These are phyloP conservation scores for Neopestalotiopsis sp. DNA, from an alignment of 2,329 filamentous ascomycete genomes.

Conservation along the genomic window DNA sequence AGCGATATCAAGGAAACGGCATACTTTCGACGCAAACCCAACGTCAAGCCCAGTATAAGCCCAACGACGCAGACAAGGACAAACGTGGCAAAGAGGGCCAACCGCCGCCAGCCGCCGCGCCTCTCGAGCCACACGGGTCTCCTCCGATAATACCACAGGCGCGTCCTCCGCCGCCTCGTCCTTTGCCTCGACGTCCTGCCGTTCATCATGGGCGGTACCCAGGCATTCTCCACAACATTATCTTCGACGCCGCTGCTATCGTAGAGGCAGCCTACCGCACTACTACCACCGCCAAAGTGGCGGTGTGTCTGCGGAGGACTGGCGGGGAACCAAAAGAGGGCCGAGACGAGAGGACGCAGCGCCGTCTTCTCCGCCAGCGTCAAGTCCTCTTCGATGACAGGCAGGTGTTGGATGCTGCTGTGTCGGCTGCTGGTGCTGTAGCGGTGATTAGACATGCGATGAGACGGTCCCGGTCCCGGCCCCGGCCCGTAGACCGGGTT, in stretches of 20 bases:
- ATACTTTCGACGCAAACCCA: conserved; percentile 44
- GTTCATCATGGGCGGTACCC: conserved; percentile 18
- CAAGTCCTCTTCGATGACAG: background rate
- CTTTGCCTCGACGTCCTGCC: background rate
- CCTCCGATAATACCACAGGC: background rate
- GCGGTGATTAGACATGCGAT: background rate
- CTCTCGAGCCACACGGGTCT: conserved; percentile 24
- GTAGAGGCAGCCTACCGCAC: background rate
- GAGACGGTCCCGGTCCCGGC: background rate
- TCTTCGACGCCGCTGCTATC: background rate
- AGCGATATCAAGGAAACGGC: conserved; percentile 15
- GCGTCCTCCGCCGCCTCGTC: background rate
- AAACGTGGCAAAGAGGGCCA: conserved; percentile 35
- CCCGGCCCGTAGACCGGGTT: background rate
- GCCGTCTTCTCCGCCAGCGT: background rate
- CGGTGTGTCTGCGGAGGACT: background rate
- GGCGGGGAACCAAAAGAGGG: background rate
- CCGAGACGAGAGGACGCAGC: background rate
- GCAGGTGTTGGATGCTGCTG: background rate
- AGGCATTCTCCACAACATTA: conserved; percentile 15
- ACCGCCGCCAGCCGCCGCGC: conserved; percentile 39
- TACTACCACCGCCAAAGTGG: conserved; percentile 3
- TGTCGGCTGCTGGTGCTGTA: background rate
- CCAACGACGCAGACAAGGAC: conserved; percentile 39
- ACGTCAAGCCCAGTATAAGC: conserved; percentile 44